Evolutionary conservation across 2,329 filamentous ascomycete genomes (phyloP).

Genomic region (Erysiphe pulchra): DNA sequence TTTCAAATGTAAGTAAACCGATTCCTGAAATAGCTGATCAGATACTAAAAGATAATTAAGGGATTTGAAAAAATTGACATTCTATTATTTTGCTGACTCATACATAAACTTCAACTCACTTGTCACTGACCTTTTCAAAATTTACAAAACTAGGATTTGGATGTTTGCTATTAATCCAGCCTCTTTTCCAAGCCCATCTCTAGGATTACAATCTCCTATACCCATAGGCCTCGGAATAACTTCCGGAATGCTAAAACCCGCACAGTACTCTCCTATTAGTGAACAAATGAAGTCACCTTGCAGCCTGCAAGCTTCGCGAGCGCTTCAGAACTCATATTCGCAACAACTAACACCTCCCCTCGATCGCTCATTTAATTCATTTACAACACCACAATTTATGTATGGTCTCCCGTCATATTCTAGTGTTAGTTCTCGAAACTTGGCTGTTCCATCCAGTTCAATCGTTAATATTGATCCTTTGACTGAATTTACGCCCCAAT

Average conservation of each 20-base stretch:
- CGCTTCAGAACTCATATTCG: slow-evolving; percentile 18
- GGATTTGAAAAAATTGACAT: slow-evolving; percentile 97
- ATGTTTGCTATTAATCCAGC: slow-evolving; percentile 98
- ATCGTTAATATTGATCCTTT: slow-evolving; percentile 19
- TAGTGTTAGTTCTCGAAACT: slow-evolving; percentile 16
- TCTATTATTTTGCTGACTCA: slow-evolving; percentile 93
- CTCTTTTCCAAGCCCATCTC: slow-evolving; percentile 60
- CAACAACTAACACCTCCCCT: slow-evolving; percentile 16
- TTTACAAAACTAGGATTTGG: slow-evolving; percentile 98
- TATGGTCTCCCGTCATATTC: slow-evolving; percentile 21
- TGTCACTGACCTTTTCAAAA: slow-evolving; percentile 93
- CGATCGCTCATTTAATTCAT: background rate
- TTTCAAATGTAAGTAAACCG: slow-evolving; percentile 65
- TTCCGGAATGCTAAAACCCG: slow-evolving; percentile 14
- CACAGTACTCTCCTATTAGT: slow-evolving; percentile 16
- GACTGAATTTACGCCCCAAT: slow-evolving; percentile 16
- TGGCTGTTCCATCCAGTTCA: slow-evolving; percentile 8
- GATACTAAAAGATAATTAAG: slow-evolving; percentile 19
- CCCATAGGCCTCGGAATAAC: slow-evolving; percentile 40
- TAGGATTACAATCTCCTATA: slow-evolving; percentile 44
- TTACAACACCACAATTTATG: slow-evolving; percentile 14
- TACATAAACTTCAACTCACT: slow-evolving; percentile 99
- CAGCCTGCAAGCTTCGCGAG: slow-evolving; percentile 2
- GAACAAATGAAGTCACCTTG: slow-evolving; percentile 11
- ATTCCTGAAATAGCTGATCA: slow-evolving; percentile 6